Percentiles rank a stretch among this genome's conserved stretches.
Evolutionary conservation across 2,329 filamentous ascomycete species (phyloP).

Genomic region (Epichloe uncinata): DNA sequence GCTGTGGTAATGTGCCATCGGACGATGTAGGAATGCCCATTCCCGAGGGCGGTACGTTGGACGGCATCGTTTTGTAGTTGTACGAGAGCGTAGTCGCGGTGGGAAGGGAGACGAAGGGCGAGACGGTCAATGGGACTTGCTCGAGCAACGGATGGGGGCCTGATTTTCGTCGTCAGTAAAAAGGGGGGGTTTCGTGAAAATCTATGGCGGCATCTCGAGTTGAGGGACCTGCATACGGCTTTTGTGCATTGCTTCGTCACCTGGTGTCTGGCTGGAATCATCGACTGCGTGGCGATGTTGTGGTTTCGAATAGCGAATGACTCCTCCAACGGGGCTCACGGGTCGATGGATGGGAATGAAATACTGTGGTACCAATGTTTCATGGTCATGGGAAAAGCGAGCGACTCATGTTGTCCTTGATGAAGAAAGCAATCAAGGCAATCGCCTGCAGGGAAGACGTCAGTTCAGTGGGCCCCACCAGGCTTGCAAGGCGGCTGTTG

Average conservation of each 20-base stretch:
- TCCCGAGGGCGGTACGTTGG: slow-evolving; percentile 52
- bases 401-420: too few species aligned
- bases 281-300: background rate
- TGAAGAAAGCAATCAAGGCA: too few species aligned
- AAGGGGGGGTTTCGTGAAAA: background rate
- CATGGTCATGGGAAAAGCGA: too few species aligned
- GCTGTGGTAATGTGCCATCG: slow-evolving; percentile 20
- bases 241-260: slow-evolving; percentile 16
- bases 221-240: slow-evolving; percentile 18
- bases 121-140: slow-evolving; percentile 86
- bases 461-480: too few species aligned
- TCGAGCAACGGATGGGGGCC: slow-evolving; percentile 77
- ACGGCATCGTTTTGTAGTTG: slow-evolving; percentile 84
- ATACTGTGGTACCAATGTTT: too few species aligned
- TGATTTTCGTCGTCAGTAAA: slow-evolving; percentile 20
- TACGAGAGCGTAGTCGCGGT: slow-evolving; percentile 86
- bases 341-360: too few species aligned
- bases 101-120: slow-evolving; percentile 84
- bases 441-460: too few species aligned
- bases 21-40: slow-evolving; percentile 23
- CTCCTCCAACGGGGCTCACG: too few species aligned
- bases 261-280: background rate
- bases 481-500: too few species aligned
- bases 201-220: background rate
- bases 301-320: background rate